Percentiles rank a stretch among this genome's conserved stretches.
These are phyloP conservation scores for Hypocrella siamensis DNA, from an alignment of 2,329 filamentous ascomycete genomes.

Conservation along the genomic window DNA sequence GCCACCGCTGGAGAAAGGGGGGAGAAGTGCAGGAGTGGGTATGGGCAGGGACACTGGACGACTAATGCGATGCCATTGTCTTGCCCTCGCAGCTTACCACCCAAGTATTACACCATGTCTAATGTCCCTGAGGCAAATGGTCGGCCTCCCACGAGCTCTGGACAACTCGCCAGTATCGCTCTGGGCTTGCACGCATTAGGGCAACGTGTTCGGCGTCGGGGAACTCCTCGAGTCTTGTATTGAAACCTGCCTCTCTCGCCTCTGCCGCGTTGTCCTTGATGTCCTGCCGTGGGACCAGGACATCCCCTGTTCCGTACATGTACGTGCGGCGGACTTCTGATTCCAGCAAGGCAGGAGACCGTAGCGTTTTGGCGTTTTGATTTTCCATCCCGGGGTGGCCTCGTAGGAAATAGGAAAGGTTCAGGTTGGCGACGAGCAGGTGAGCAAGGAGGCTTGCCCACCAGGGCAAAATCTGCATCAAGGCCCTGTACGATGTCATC, in stretches of 20 bases:
- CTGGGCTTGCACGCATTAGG: constrained; percentile 26
- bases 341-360: constrained; percentile 14
- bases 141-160: constrained; percentile 27
- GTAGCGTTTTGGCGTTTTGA: constrained; percentile 20
- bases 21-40: too few species aligned
- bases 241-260: constrained; percentile 22
- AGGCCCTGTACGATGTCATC: constrained; percentile 20
- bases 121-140: too few species aligned
- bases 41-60: too few species aligned
- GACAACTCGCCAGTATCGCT: constrained; percentile 34
- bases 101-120: too few species aligned
- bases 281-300: constrained; percentile 27
- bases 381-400: constrained; percentile 14
- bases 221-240: constrained; percentile 29
- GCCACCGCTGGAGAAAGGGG: too few species aligned
- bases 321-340: constrained; percentile 31
- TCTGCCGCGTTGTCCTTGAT: constrained; percentile 31
- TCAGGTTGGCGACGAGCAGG: constrained; percentile 15
- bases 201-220: constrained; percentile 32
- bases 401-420: constrained; percentile 15
- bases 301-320: constrained; percentile 32
- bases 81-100: too few species aligned
- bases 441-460: constrained; percentile 19
- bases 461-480: constrained; percentile 18
- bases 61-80: too few species aligned